Base-by-base conservation (phyloP, 192 early-diverging fungal species). In the Backusella macrospora region DNA sequence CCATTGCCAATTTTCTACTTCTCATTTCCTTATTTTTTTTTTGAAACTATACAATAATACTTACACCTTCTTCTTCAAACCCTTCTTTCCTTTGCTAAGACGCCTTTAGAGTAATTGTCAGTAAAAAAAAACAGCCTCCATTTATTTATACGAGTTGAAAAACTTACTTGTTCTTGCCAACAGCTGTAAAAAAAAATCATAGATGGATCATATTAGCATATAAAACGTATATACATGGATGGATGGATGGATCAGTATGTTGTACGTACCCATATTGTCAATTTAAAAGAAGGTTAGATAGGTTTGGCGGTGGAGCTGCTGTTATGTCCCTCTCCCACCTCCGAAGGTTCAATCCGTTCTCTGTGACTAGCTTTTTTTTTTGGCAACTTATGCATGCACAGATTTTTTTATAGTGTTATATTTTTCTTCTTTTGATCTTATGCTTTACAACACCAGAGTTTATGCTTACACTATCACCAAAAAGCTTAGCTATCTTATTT, bases 61-160 rank as follows among this genome's bases (percentile, higher is more conserved):
- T 86, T 93, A 93, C 91, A 88, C 84, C 90, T 92, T 93, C 90
- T 93, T 93, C 91, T 93, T 93, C 81, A 93, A 82, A 80, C 92
- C 92, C 86, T 93, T 93, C 88, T 93, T 93, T 73, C 92, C 92
- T 82, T 93, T 93, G 63, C 88, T 90, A 78, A 93, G 86, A 76
- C 92, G 89, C 90, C 87, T 90, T 73, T 82, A 48, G 10, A 52
- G 49, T 52, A 71, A 13, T 15, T 71, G 46, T 18, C 5, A 63
- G 47, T 62, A 72, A 65, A 47, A 74, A 47, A 14, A 44, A 71
- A 49, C 0, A 46, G 12, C 39, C 48, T n/a, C 7, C n/a, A 66
- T 8, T 9, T 18, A 66, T 9, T 34, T 21, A 59, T 5, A 59
- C 16, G 12, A 12, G 10, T 1, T 18, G 12, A 23, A 13, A 26